Evolutionary conservation across 1,284 basidiomycete species (phyloP).

Genomic region (Mycosarcoma maydis): DNA sequence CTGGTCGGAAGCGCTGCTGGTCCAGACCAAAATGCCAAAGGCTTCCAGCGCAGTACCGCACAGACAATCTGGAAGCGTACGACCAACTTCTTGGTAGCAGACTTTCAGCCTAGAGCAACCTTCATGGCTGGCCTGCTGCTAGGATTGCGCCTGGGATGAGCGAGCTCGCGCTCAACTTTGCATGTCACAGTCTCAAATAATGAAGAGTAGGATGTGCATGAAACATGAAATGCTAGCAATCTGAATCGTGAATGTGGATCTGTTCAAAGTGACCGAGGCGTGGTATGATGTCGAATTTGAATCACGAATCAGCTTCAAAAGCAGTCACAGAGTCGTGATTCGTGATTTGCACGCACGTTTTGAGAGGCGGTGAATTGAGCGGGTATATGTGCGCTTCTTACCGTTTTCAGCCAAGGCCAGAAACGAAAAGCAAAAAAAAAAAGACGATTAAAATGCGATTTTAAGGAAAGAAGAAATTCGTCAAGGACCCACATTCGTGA

Average conservation of each 20-base stretch:
- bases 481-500: too few species aligned
- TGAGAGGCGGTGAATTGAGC: conserved; percentile 15
- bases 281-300: too few species aligned
- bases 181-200: too few species aligned
- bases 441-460: too few species aligned
- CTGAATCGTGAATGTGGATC: too few species aligned
- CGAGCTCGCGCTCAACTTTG: too few species aligned
- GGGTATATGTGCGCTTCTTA: neutral
- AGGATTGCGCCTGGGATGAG: conserved; percentile 70
- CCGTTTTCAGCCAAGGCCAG: neutral
- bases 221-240: too few species aligned
- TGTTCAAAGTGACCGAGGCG: too few species aligned
- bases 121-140: conserved; percentile 71
- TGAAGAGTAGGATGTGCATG: too few species aligned
- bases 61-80: conserved; percentile 76
- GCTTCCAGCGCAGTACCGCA: conserved; percentile 69
- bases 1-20: conserved; percentile 76
- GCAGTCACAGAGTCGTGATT: too few species aligned
- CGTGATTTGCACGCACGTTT: neutral
- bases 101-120: conserved; percentile 80
- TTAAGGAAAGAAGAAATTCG: too few species aligned
- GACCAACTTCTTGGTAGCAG: conserved; percentile 86
- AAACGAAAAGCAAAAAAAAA: conserved; percentile 5
- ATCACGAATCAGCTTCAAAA: too few species aligned
- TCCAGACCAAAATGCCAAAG: conserved; percentile 67